These are phyloP conservation scores for Pseudocercospora crystallina DNA, from an alignment of 2,329 filamentous ascomycete genomes.

Conservation along the genomic window DNA sequence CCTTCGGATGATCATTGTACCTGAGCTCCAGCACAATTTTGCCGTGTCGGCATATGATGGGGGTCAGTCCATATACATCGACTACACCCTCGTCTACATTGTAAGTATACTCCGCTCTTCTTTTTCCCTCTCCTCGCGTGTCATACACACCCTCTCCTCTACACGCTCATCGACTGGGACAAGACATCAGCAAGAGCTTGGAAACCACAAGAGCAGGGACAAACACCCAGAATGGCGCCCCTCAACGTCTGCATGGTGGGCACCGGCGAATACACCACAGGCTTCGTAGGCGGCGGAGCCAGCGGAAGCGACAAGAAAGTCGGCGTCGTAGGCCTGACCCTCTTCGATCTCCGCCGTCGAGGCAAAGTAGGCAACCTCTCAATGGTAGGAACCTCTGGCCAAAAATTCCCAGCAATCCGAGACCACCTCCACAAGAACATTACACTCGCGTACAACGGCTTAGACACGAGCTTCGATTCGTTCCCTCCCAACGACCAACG, in stretches of 20 bases:
- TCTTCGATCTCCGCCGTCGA: constrained; percentile 83
- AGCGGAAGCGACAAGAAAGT: constrained; percentile 95
- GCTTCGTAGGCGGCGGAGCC: constrained; percentile 79
- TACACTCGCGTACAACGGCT: constrained; percentile 71
- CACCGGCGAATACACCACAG: constrained; percentile 95
- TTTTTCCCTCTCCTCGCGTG: not conserved
- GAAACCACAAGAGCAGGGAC: not conserved
- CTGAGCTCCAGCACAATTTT: too few species aligned
- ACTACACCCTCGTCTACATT: not conserved
- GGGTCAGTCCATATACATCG: too few species aligned
- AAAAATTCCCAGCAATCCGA: constrained; percentile 90
- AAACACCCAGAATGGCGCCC: constrained; percentile 43
- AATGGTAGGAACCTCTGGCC: constrained; percentile 88
- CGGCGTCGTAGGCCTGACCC: constrained; percentile 83
- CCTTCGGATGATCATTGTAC: too few species aligned
- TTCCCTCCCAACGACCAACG: constrained; percentile 71
- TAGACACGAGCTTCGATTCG: constrained; percentile 83
- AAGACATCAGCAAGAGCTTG: not conserved
- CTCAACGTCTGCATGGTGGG: constrained; percentile 62
- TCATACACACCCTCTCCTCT: not conserved
- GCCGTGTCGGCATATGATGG: too few species aligned
- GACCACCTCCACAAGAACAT: constrained; percentile 87
- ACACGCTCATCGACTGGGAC: not conserved
- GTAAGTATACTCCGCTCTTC: not conserved
- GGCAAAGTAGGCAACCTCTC: constrained; percentile 82